Evolutionary conservation across 2,329 filamentous ascomycete genomes (phyloP), one percentile per base, ranked within the genome.

Genomic region (Beauveria brongniartii): DNA sequence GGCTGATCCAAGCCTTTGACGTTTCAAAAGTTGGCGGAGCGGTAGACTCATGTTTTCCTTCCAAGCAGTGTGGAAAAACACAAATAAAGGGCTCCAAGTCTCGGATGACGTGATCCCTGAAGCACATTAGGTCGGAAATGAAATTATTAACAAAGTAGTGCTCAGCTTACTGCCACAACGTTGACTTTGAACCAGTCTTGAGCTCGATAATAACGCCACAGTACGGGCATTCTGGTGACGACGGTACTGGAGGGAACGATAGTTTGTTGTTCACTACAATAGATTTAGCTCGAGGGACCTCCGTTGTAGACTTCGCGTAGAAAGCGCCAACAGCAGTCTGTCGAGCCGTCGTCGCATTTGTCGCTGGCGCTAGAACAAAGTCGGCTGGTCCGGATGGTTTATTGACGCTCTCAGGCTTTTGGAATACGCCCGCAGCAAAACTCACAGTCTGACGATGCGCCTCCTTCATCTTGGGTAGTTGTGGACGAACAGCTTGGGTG

Each of bases 161-260:
- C 20, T 55, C 24, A 28, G 50, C 50, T 55, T 59, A 60, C 57
- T 54, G 63, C 63, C 64, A 66, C 57, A 65, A 26, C 41, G 37
- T 24, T 56, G 64, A 51, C 59, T 44, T 64, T 54, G 26, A 30
- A 43, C 30, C 44, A 30, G 34, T 54, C 16, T 56, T 61, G 30
- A 66, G 65, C 30, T 66, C 64, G 53, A 64, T 18, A 61, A 65
- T 65, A 30, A 65, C 63, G 62, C 64, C 63, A 43, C 64, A 66
- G 61, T 66, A 66, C 61, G 65, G 65, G 37, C 65, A 67, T 53
- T 66, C 37, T 5, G 43, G 3, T 46, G 59, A 59, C 54, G 57
- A 18, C 16, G 65, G 65, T 43, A 62, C 43, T 14, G 65, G 54
- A 59, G 65, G 65, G 58, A 67, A 63, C 43, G 65, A 65, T 41